Evolutionary conservation across 192 early-diverging fungal species (phyloP), one percentile per base, ranked within the genome.

Genomic region (Backusella liffmaniae): DNA sequence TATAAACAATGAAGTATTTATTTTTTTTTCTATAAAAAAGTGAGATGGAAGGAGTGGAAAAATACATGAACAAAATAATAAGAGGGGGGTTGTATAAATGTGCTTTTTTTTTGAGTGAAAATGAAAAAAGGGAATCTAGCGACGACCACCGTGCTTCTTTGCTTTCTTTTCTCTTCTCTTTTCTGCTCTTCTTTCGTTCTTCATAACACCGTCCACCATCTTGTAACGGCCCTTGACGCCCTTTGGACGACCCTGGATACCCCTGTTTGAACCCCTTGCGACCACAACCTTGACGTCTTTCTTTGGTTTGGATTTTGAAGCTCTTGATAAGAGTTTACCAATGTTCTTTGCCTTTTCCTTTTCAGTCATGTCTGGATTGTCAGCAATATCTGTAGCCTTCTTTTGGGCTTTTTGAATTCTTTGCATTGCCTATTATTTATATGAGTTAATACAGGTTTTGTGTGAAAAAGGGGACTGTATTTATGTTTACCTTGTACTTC

Each of bases 131-230:
- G 26, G 56, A 62, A 62, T 62, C 23, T 44, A 44, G 42, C 70
- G 70, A 71, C 70, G 41, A 49, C 70, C 70, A 68, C 81, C 82
- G 35, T 82, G 82, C 76, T 81, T 78, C 85, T 92, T 90, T 67
- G 75, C 78, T 72, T 88, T 87, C 84, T 93, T 92, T 30, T 78
- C 89, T 73, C 85, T 83, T 72, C 92, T 84, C 88, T 97, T 98
- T 68, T 86, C 77, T 1, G 96, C 95, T 35, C 94, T 89, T 79
- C 95, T 82, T 79, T 97, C 97, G 85, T 96, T 97, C 91, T 97
- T 97, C 96, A 99, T 97, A 51, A 94, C 87, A 73, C 91, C 81
- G 85, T 99, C 97, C 5, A 99, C 96, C 97, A 99, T 99, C 92
- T 92, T 93, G 78, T 87, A 86, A 73, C 92, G 85, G 80, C 98